A percentile compares a stretch with the other conserved stretches of the same genome.
Conservation (phyloP, 768 basidiomycete species). For the Ephemerocybe angulata region DNA sequence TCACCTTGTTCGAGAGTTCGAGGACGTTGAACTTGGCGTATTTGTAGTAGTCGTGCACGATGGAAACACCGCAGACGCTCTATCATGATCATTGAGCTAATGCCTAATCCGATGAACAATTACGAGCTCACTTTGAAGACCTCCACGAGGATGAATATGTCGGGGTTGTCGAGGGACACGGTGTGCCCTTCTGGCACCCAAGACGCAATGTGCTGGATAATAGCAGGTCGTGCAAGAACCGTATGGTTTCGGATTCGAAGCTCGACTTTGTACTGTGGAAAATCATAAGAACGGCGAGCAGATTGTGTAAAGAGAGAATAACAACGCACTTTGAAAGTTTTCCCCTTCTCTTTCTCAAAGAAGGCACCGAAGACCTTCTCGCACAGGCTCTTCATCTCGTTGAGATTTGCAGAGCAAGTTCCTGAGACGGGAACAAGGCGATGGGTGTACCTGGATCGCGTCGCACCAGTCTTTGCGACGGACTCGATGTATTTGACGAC, state of each 20-base stretch:
- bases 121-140: conserved; percentile 66
- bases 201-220: conserved; percentile 67
- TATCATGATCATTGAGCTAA: conserved; percentile 21
- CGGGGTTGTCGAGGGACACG: conserved; percentile 66
- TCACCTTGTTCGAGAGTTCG: conserved; percentile 59
- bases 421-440: conserved; percentile 69
- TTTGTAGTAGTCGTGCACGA: conserved; percentile 69
- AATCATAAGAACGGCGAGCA: conserved; percentile 3
- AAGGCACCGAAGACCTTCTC: conserved; percentile 49
- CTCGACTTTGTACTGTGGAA: conserved; percentile 88
- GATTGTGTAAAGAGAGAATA: neutral
- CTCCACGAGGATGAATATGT: conserved; percentile 74
- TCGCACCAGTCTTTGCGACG: conserved; percentile 55
- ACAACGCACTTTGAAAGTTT: conserved; percentile 45
- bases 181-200: conserved; percentile 65
- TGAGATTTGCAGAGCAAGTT: conserved; percentile 62
- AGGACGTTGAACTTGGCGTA: conserved; percentile 77
- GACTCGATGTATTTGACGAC: conserved; percentile 61
- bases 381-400: conserved; percentile 67
- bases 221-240: conserved; percentile 51
- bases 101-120: neutral
- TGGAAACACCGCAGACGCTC: conserved; percentile 73
- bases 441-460: conserved; percentile 52
- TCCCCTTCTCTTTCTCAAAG: conserved; percentile 42
- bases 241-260: conserved; percentile 72